Base-by-base conservation (phyloP, 768 basidiomycete genomes). In the Mycena amicta region DNA sequence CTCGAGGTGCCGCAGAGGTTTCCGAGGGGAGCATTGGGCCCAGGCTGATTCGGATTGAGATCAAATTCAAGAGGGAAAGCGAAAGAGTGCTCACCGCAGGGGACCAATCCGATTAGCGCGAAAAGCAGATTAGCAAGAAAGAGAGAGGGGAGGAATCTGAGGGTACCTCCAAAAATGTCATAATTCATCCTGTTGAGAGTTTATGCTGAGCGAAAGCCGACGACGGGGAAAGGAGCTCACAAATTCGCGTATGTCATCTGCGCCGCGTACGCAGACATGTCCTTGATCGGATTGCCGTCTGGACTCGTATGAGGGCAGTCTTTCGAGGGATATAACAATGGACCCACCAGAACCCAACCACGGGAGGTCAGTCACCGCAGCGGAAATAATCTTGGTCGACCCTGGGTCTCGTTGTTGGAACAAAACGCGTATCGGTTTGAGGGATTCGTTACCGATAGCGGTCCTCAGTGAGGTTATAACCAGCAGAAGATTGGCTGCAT, bases 1-100 rank as follows among this genome's bases (percentile, higher is more conserved):
- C 71, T 68, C 18, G 85, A 86, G 39, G 81, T 83, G n/a, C 82
- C 77, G 69, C 89, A 91, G 1, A 76, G 77, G 69, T 90, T 77
- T 3, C 75, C 80, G 16, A 89, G 80, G 2, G 89, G 90, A 4
- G 90, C 89, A 69, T 91, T 91, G 2, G 90, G 84, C 2, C 90
- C 90, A 2, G 89, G 90, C 46, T 49, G 41, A 28, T 15, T 23
- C 5, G 12, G 6, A 22, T 5, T 28, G 23, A 49, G 22, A 49
- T 5, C 26, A 29, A 49, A 26, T n/a, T 30, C 12, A 23, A 37
- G 15, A 26, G 39, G 39, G 6, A 22, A 3, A 25, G 50, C 15
- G 27, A 6, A 5, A 33, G n/a, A n/a, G n/a, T n/a, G 56, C 59
- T 47, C 22, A 60, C 59, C 6, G 50, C 59, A 11, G 50, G 41